A percentile compares a stretch with the other conserved stretches of the same genome.
Evolutionary conservation across 2,329 filamentous ascomycete species (phyloP).

Genomic region (Bretziella fagacearum): DNA sequence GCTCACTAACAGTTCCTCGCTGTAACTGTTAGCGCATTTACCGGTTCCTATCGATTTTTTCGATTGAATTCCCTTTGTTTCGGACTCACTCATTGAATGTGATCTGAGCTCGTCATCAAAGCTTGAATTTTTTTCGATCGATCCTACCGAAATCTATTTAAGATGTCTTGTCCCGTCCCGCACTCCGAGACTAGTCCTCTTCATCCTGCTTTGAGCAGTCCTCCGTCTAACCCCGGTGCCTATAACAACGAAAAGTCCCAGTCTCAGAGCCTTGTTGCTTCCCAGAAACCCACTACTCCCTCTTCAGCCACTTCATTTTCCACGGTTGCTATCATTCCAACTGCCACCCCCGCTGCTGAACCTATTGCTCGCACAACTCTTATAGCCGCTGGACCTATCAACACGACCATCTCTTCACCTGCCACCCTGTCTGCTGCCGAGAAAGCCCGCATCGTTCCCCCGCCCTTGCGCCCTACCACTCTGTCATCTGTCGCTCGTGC

Average conservation of each 20-base stretch:
- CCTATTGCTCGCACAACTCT: not conserved
- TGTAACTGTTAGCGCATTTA: not conserved
- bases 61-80: not conserved
- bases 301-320: constrained; percentile 16
- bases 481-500: constrained; percentile 49
- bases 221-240: constrained; percentile 16
- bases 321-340: constrained; percentile 16
- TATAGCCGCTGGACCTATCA: constrained; percentile 1
- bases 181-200: constrained; percentile 20
- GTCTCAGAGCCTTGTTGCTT: not conserved
- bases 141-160: constrained; percentile 6
- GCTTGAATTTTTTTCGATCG: not conserved
- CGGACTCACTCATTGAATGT: not conserved
- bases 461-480: constrained; percentile 53
- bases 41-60: not conserved
- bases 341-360: not conserved
- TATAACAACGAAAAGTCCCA: constrained; percentile 18
- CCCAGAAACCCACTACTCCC: constrained; percentile 14
- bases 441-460: constrained; percentile 10
- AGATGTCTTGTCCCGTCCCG: constrained; percentile 4
- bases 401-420: constrained; percentile 13
- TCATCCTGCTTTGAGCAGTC: constrained; percentile 33
- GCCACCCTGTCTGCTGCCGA: constrained; percentile 18
- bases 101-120: constrained; percentile 2
- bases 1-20: not conserved